phyloP scores from a whole-genome alignment of 192 early-diverging fungal species.

The Podila epigama region DNA sequence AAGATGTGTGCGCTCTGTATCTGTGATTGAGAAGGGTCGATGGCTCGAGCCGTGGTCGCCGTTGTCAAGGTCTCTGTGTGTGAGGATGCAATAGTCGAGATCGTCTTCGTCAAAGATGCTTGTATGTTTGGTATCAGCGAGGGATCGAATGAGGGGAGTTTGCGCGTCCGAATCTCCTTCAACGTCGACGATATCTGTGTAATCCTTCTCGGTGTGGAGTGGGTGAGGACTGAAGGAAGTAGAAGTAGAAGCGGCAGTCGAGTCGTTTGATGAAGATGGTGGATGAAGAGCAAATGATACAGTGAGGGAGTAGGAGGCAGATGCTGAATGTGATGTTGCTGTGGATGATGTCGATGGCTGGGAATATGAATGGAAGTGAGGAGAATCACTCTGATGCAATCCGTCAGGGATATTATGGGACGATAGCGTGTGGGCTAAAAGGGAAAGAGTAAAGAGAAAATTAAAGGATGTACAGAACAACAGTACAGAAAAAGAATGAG shows the following conservation, averaged over 20 bases:
- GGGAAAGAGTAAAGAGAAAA: neutral
- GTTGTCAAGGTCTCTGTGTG: no score
- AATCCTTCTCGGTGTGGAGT: neutral
- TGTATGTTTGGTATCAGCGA: neutral
- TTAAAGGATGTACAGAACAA: neutral
- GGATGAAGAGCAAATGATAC: neutral
- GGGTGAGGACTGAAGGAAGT: neutral
- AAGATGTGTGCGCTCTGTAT: neutral
- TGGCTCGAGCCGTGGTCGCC: neutral
- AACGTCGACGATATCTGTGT: no score
- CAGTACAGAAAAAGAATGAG: no score
- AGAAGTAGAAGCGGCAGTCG: neutral
- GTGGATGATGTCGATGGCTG: neutral
- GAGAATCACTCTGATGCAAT: neutral
- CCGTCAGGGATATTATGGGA: neutral
- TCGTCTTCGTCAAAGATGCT: neutral
- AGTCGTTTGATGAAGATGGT: no score
- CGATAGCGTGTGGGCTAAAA: neutral
- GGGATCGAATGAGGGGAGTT: no score
- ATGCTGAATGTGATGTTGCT: neutral
- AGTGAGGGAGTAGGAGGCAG: neutral
- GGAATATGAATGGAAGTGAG: neutral
- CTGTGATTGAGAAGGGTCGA: neutral
- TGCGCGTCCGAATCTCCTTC: no score
- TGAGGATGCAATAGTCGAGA: no score